phyloP scores from a whole-genome alignment of 805 yeast species.

The Saccharomycopsis fodiens region DNA sequence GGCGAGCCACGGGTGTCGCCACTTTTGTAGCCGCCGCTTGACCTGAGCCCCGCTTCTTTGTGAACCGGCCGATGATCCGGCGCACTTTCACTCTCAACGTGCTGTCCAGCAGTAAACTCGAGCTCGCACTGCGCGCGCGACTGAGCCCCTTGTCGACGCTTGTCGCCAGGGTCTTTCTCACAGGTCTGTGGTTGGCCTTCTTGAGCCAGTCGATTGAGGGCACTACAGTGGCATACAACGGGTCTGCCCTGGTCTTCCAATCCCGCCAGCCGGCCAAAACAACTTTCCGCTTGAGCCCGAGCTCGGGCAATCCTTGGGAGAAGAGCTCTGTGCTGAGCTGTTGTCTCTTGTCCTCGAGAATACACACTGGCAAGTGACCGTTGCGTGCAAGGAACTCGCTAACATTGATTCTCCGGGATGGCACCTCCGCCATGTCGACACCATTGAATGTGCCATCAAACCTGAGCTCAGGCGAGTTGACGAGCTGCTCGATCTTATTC shows the following conservation, averaged over 20 bases:
- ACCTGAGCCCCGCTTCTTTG: not conserved
- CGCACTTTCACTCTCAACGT: not conserved
- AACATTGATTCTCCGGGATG: conserved; percentile 6
- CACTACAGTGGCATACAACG: conserved; percentile 42
- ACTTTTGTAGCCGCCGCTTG: not conserved
- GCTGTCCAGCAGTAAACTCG: not conserved
- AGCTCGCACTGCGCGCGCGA: not conserved
- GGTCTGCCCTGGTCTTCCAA: conserved; percentile 75
- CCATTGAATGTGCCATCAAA: conserved; percentile 18
- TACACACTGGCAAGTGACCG: conserved; percentile 8
- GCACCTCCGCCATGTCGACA: conserved; percentile 8
- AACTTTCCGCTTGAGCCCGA: conserved; percentile 13
- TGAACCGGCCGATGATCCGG: not conserved
- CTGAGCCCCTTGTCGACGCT: not conserved
- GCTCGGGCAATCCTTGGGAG: not conserved
- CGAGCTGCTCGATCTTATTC: conserved; percentile 18
- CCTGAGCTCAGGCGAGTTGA: conserved; percentile 2
- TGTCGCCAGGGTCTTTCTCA: not conserved
- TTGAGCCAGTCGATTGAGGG: conserved; percentile 25
- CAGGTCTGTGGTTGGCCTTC: not conserved
- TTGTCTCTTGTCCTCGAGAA: conserved; percentile 8
- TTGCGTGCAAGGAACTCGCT: conserved; percentile 10
- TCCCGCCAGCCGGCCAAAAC: conserved; percentile 85
- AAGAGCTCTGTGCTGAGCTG: not conserved
- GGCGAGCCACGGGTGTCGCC: no score